phyloP scores from a whole-genome alignment of 768 basidiomycete genomes.

The Macrolepiota albuminosa region DNA sequence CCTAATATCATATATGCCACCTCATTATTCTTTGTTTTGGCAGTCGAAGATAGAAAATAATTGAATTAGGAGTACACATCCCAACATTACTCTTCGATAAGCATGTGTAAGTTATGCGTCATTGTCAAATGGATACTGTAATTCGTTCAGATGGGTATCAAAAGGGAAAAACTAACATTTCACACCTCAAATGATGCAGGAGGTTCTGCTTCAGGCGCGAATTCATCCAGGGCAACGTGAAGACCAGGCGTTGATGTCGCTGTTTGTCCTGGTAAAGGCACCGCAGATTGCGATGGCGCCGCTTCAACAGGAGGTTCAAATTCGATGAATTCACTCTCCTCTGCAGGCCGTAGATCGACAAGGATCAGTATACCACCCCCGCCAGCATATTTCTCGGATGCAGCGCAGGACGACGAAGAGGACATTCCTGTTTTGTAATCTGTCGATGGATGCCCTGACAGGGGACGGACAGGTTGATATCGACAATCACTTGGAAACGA shows the following conservation, averaged over 20 bases:
- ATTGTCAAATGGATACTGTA: slow-evolving; percentile 73
- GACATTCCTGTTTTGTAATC: slow-evolving; percentile 28
- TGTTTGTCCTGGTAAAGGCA: slow-evolving; percentile 26
- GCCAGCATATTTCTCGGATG: slow-evolving; percentile 61
- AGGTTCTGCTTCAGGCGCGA: slow-evolving; percentile 64
- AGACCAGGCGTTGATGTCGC: slow-evolving; percentile 32
- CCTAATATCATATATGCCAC: neutral
- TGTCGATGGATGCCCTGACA: slow-evolving; percentile 44
- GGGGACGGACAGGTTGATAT: slow-evolving; percentile 85
- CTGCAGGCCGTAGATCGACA: slow-evolving; percentile 64
- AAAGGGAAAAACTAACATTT: slow-evolving; percentile 6
- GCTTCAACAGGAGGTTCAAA: slow-evolving; percentile 34
- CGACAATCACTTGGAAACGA: slow-evolving; percentile 74
- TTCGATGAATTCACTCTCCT: slow-evolving; percentile 72
- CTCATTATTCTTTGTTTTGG: neutral
- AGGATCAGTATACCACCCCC: slow-evolving; percentile 89
- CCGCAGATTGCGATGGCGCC: slow-evolving; percentile 21
- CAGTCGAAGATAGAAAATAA: neutral
- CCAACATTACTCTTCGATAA: slow-evolving; percentile 8
- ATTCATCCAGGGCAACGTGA: slow-evolving; percentile 69
- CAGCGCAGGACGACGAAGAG: slow-evolving; percentile 23
- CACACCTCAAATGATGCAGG: slow-evolving; percentile 84
- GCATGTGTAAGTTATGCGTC: slow-evolving; percentile 28
- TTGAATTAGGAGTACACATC: neutral
- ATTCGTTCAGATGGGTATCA: slow-evolving; percentile 8